Evolutionary conservation across 768 basidiomycete genomes (phyloP), one percentile per base, ranked within the genome.

Genomic region (Suillus fuscotomentosus): DNA sequence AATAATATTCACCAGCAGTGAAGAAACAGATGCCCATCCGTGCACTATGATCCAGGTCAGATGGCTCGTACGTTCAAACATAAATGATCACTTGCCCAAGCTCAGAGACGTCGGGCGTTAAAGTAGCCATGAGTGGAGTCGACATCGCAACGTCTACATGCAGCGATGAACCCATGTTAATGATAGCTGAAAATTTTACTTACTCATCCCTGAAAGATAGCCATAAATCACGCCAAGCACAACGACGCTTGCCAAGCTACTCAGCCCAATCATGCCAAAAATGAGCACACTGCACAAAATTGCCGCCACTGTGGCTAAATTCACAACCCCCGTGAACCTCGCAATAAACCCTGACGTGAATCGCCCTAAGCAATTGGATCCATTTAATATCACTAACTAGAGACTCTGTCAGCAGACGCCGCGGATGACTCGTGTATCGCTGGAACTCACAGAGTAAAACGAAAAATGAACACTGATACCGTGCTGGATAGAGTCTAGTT

Each of bases 361-460:
- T 24, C 87, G 81, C 9, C 84, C 86, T 48, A 84, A 64, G 42
- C 85, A 75, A 61, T 79, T 83, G 1, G 80, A 76, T 0, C 70
- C 84, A 69, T 87, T 87, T n/a, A 87, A 66, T 22, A 89, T 82
- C 8, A 83, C 79, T 24, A 88, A 70, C 81, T 86, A 59, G 14
- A 57, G 48, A 2, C 41, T 60, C 1, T 22, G 10, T 38, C 8
- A 48, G 66, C 59, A 43, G 31, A 31, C 31, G 31, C 31, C 59
- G 3, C 10, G 41, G 42, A 14, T 43, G 27, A 17, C 63, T 72
- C 17, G 50, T 1, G 15, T 8, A 17, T 15, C 31, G 15, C 27
- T 51, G 9, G 15, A 27, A 51, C 27, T 34, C 61, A 86, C 87
- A 31, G 80, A 80, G 68, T 87, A 87, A 67, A 87, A 87, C 0